Evolutionary conservation across 1,284 basidiomycete genomes (phyloP).

Genomic region (Ceratobasidium sp.): DNA sequence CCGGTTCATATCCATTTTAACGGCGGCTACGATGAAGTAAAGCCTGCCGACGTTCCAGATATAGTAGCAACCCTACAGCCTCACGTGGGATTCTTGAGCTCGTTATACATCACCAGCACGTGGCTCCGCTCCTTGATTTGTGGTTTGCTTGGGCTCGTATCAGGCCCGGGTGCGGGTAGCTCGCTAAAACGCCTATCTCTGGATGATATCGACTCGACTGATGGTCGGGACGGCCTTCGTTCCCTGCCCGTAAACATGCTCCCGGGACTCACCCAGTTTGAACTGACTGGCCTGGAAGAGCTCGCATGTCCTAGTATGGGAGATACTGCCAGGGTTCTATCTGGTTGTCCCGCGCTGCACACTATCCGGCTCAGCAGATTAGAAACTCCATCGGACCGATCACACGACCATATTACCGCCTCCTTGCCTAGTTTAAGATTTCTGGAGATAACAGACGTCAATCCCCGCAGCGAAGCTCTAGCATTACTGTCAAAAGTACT

Average conservation of each 20-base stretch:
- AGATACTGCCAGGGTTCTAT: too few species aligned
- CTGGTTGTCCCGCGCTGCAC: too few species aligned
- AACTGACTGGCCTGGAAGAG: too few species aligned
- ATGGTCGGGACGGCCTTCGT: neutral
- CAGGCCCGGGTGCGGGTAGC: neutral
- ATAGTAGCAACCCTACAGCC: neutral
- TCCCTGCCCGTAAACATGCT: neutral
- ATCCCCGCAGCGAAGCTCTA: too few species aligned
- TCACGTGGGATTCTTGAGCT: neutral
- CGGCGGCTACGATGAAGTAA: neutral
- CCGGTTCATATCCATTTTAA: neutral
- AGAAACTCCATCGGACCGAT: too few species aligned
- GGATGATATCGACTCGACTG: neutral
- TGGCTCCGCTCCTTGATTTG: neutral
- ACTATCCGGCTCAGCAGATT: too few species aligned
- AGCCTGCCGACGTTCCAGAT: neutral
- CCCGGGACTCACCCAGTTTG: neutral
- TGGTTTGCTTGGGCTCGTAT: neutral
- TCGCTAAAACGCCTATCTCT: neutral
- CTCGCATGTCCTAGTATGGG: too few species aligned
- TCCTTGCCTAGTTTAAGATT: too few species aligned
- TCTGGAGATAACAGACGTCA: too few species aligned
- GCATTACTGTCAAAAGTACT: too few species aligned
- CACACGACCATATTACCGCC: too few species aligned
- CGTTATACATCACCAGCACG: neutral